Conservation (phyloP, 1,139 yeast species). For the Starmera stellimalicola region DNA sequence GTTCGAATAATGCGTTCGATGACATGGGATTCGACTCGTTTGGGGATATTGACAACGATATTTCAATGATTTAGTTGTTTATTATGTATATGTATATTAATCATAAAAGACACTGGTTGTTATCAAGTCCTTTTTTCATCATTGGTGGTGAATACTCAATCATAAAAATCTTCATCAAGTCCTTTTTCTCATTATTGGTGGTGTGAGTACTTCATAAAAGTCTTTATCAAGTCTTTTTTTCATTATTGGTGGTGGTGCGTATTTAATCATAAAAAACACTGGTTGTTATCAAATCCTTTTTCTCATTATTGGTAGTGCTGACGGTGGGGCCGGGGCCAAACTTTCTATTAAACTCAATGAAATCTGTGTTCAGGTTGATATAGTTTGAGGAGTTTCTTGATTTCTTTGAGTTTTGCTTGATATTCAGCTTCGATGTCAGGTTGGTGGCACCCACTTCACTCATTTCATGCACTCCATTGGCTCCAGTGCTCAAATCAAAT, state of each 20-base stretch:
- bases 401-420: conserved; percentile 1
- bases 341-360: conserved; percentile 2
- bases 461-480: too few relatives aligned
- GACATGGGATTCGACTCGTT: conserved; percentile 13
- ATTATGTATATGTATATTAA: neutral
- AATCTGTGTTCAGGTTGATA: conserved; percentile 12
- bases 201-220: too few relatives aligned
- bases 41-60: conserved; percentile 5
- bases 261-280: conserved; percentile 1
- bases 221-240: too few relatives aligned
- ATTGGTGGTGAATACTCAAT: neutral
- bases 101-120: neutral
- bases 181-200: neutral
- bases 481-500: too few relatives aligned
- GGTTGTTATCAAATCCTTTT: neutral
- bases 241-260: neutral
- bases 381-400: conserved; percentile 13
- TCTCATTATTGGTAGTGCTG: neutral
- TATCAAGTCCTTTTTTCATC: neutral
- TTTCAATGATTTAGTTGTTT: neutral
- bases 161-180: conserved; percentile 1
- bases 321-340: too few relatives aligned
- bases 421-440: too few relatives aligned
- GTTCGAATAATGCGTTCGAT: conserved; percentile 7
- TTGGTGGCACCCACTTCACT: too few relatives aligned